phyloP scores from a whole-genome alignment of 441 rosid genomes.

The Populus trichocarpa region DNA sequence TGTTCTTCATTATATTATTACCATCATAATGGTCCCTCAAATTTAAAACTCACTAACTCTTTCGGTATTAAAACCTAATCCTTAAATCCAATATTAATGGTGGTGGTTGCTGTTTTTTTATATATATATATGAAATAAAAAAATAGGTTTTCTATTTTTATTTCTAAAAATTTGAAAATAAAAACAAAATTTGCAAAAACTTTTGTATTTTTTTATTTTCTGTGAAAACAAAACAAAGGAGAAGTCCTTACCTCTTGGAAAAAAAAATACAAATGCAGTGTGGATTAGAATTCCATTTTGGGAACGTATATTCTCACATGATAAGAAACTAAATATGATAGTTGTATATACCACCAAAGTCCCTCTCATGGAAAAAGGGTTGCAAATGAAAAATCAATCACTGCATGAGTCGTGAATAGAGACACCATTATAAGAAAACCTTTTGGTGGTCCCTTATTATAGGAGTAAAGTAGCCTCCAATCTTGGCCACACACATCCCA shows the following conservation, averaged over 20 bases:
- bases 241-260: background rate
- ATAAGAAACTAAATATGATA: background rate
- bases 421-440: background rate
- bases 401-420: background rate
- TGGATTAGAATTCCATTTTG: background rate
- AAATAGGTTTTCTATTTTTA: background rate
- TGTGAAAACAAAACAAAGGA: too few relatives aligned
- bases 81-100: too few relatives aligned
- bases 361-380: background rate
- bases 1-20: too few relatives aligned
- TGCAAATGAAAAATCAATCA: background rate
- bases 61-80: too few relatives aligned
- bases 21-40: too few relatives aligned
- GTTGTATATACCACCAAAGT: too few relatives aligned
- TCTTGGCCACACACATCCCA: conserved; percentile 31
- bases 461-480: conserved; percentile 6
- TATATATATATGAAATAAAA: too few relatives aligned
- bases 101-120: too few relatives aligned
- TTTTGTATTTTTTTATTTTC: too few relatives aligned
- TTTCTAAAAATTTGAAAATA: too few relatives aligned
- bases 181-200: too few relatives aligned
- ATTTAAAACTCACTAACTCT: too few relatives aligned
- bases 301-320: background rate
- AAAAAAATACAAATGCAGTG: background rate
- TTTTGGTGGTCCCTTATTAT: conserved; percentile 20